Base-by-base conservation (phyloP, 352 stramenopile genomes). In the Blastocystis sp. region DNA sequence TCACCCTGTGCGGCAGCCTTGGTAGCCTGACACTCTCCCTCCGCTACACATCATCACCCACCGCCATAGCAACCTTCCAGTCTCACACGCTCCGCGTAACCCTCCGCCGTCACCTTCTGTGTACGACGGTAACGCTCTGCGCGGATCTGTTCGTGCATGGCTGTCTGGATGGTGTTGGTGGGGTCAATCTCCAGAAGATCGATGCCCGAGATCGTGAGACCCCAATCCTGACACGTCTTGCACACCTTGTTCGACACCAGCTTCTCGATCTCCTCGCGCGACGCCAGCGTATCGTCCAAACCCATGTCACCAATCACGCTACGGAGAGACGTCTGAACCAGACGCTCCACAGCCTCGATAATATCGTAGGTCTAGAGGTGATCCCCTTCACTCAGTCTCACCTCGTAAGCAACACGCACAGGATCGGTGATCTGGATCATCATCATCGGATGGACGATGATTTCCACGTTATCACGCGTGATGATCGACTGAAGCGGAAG, bases 231-330 rank as follows among this genome's bases (percentile, higher is more conserved):
- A 69, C 85, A 88, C 57, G 88, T 77, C 54, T 88, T 71, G 44
- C 38, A 44, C 49, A 89, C 87, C 57, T 87, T 87, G 27, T 75
- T 81, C 1, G 71, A 49, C 18, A 89, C 71, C 36, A 73, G 64
- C 29, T 87, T 84, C 61, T 89, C 81, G 65, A 89, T 89, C 46
- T 89, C 87, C 67, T 88, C 67, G 48, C 87, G 85, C 4, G 87
- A 89, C 24, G 87, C 87, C 8, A 89, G 77, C 24, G 87, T 89
- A 57, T 89, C 87, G 36, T 89, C 87, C n/a, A 89, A 51, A 54
- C 87, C 87, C 85, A 89, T 89, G 54, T 89, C 87, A 46, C 87
- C 87, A 63, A 89, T 88, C 46, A 88, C 85, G 34, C 69, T 85
- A 38, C 87, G 87, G 18, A 89, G 69, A 34, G 87, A 87, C 18